Base-by-base conservation (phyloP, 139 green algal genomes). In the Chloropicon primus region DNA sequence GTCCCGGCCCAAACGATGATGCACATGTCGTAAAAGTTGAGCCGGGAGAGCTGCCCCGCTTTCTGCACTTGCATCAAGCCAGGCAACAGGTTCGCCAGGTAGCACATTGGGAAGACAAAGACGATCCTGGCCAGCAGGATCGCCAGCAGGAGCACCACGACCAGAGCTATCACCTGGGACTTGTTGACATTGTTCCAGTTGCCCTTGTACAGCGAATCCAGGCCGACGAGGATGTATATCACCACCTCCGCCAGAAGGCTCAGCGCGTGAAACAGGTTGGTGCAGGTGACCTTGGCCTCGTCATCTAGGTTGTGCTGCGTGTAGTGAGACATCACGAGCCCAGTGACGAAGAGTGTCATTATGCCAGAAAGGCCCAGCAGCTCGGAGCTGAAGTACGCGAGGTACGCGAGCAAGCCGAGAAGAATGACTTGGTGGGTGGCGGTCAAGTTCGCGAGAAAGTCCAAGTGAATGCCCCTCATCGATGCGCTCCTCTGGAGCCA, bases 331-430 rank as follows among this genome's bases (percentile, higher is more conserved):
- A 93, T 90, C 24, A 86, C 77, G 17, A 95, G 84, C 26, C 86
- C 91, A 62, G 85, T 90, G 82, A 89, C 94, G 82, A 97, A 97
- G 24, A 97, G 86, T 0, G 90, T 77, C 24, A 97, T 85, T 78
- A 97, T 97, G 76, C 86, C 91, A 29, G 81, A 89, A 26, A 97
- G 87, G 22, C 86, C 88, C 25, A 90, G 78, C 73, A 96, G 80
- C 80, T 97, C 92, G 0, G 87, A 87, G 25, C 84, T 71, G 5
- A 96, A 82, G 80, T 94, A 96, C 24, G 81, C 83, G 24, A 94
- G 78, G 81, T 96, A 97, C 1, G 85, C 84, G 26, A 93, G 81
- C 62, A 92, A 79, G 0, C 78, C 80, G n/a, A 93, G 84, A 0
- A 93, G 62, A 0, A 86, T 83, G 21, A 92, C 71, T 80, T 93